A percentile compares a stretch with the other conserved stretches of the same genome.
Evolutionary conservation across 2,329 filamentous ascomycete genomes (phyloP).

Genomic region (Tolypocladium endophyticum): DNA sequence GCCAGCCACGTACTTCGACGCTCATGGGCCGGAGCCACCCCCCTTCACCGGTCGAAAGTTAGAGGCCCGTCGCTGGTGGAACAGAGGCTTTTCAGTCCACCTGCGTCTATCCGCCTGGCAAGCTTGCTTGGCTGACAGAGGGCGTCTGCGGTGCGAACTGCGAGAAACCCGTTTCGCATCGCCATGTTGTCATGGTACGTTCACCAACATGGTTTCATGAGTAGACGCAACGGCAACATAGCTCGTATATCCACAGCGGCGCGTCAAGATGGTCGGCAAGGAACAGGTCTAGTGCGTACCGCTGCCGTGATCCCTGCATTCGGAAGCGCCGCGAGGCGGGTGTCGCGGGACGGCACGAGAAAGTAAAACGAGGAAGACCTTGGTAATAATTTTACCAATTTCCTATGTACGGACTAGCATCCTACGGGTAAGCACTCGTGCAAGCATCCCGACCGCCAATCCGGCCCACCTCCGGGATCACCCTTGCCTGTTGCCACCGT

Average conservation of each 20-base stretch:
- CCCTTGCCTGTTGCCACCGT: background rate
- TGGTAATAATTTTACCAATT: no score
- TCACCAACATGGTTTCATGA: no score
- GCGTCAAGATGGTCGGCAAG: background rate
- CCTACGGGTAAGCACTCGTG: no score
- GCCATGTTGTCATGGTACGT: no score
- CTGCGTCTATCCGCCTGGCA: background rate
- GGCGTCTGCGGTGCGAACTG: background rate
- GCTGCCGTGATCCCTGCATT: background rate
- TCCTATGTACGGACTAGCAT: no score
- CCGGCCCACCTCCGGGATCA: background rate
- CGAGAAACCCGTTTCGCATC: no score
- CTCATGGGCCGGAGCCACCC: background rate
- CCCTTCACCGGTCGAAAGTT: background rate
- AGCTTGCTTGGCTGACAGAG: no score
- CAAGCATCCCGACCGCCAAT: background rate
- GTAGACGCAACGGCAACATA: no score
- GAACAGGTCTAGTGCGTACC: background rate
- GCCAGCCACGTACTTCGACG: background rate
- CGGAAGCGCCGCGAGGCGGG: background rate
- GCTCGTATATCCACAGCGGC: no score
- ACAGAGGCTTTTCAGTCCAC: background rate
- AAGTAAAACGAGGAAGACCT: background rate
- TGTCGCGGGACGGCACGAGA: background rate
- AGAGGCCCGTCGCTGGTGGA: background rate